A percentile compares a stretch with the other conserved stretches of the same genome.
These are phyloP conservation scores for Ophiostoma australiae DNA, from an alignment of 2,329 filamentous ascomycete species.

Conservation along the genomic window DNA sequence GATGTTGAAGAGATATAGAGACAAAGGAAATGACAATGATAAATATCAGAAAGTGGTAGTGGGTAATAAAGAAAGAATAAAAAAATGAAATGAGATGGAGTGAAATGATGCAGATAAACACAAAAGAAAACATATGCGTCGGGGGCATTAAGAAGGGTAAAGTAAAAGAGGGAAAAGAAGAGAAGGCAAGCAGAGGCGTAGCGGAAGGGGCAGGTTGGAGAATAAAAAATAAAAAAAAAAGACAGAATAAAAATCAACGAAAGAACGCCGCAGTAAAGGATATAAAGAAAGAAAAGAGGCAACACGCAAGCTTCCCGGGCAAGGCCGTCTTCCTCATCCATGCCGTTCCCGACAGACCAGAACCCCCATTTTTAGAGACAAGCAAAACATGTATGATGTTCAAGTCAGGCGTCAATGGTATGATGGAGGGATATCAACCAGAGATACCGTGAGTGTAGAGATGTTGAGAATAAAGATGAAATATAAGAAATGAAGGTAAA, in stretches of 20 bases:
- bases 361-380: conserved; percentile 18
- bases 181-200: neutral
- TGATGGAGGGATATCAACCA: neutral
- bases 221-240: neutral
- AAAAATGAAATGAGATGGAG: neutral
- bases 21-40: neutral
- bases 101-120: neutral
- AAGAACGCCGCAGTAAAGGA: conserved; percentile 8
- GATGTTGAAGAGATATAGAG: neutral
- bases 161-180: neutral
- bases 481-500: neutral
- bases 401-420: neutral
- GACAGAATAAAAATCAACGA: neutral
- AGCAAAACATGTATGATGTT: neutral
- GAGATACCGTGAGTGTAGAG: neutral
- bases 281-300: neutral
- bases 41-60: neutral
- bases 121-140: neutral
- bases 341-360: conserved; percentile 5
- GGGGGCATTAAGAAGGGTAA: conserved; percentile 1
- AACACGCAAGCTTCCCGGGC: conserved; percentile 2
- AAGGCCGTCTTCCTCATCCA: neutral
- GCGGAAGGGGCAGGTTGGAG: neutral
- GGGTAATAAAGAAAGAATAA: neutral
- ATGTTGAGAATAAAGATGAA: neutral